Conservation (phyloP, 306 rosid genomes). For the Hylodesmum podocarpum region DNA sequence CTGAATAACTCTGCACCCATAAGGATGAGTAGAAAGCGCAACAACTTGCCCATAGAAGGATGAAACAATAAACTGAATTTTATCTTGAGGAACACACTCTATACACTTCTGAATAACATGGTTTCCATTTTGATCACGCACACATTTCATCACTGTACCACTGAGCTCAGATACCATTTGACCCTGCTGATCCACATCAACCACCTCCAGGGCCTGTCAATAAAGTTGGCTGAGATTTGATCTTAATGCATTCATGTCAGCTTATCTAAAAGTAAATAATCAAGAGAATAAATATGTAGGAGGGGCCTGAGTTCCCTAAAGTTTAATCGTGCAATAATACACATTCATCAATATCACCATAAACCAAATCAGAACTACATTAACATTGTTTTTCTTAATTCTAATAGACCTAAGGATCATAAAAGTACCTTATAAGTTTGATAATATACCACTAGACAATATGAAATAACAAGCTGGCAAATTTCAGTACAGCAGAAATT, state of each 20-base stretch:
- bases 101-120: slow-evolving; percentile 94
- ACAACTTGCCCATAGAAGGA: slow-evolving; percentile 95
- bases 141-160: slow-evolving; percentile 88
- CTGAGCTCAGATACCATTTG: slow-evolving; percentile 91
- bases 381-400: not conserved
- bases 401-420: slow-evolving; percentile 11
- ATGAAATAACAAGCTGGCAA: slow-evolving; percentile 17
- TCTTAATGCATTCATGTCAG: slow-evolving; percentile 7
- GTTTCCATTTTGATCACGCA: slow-evolving; percentile 95
- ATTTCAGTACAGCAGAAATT: slow-evolving; percentile 21
- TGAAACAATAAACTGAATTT: slow-evolving; percentile 81
- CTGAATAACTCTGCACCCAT: slow-evolving; percentile 98
- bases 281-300: not conserved
- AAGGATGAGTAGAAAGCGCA: slow-evolving; percentile 92
- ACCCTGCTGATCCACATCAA: slow-evolving; percentile 72
- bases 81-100: slow-evolving; percentile 90
- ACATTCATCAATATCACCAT: not conserved
- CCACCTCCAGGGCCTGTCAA: slow-evolving; percentile 88
- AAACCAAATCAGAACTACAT: not conserved
- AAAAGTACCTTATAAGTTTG: slow-evolving; percentile 1
- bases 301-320: not conserved
- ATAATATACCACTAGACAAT: not conserved
- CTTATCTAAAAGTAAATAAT: slow-evolving; percentile 6
- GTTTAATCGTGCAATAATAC: not conserved
- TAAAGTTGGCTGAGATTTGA: slow-evolving; percentile 25